Base-by-base conservation (phyloP, 169 alveolate species). In the Plasmodium vivax region DNA sequence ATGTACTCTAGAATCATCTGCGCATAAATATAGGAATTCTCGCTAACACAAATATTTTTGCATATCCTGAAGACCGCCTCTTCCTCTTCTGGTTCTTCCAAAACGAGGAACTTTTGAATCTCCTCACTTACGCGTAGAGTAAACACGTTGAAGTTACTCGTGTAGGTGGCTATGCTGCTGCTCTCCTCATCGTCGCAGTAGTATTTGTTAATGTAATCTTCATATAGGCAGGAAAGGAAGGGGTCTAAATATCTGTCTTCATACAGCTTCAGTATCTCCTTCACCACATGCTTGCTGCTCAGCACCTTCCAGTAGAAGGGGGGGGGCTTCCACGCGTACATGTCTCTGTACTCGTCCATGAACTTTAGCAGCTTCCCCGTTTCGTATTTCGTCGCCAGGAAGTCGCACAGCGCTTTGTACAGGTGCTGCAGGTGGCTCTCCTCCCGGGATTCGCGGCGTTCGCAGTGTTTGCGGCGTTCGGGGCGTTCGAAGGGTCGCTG, bases 21-120 rank as follows among this genome's bases (percentile, higher is more conserved):
- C 38, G 99, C 97, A 96, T 98, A 98, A 85, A 98, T 96, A 41
- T 97, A 98, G 2, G 99, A 98, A 83, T 97, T 97, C 91, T 98
- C 99, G 34, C 99, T 97, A 51, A 97, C 96, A 83, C 98, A 96
- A 14, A 97, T 93, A 56, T 97, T 93, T 45, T 95, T 96, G 41
- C 95, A 79, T 12, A 83, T 94, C 19, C 85, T 97, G 43, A 95
- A 81, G 51, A 94, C 95, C 0, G 82, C 96, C 56, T 97, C 94
- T 72, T 97, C 98, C 23, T 79, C 92, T 83, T 95, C 92, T 19
- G 97, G 94, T 84, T 97, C 98, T 88, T 96, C 98, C 84, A 93
- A 94, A 54, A 96, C 74, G 10, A 97, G 96, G 85, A 97, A 97
- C 45, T 93, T 97, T 19, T 97, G 97, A 27, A 97, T 97, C 54